phyloP scores from a whole-genome alignment of 2,329 filamentous ascomycete genomes.

The Penicillium occitanis region DNA sequence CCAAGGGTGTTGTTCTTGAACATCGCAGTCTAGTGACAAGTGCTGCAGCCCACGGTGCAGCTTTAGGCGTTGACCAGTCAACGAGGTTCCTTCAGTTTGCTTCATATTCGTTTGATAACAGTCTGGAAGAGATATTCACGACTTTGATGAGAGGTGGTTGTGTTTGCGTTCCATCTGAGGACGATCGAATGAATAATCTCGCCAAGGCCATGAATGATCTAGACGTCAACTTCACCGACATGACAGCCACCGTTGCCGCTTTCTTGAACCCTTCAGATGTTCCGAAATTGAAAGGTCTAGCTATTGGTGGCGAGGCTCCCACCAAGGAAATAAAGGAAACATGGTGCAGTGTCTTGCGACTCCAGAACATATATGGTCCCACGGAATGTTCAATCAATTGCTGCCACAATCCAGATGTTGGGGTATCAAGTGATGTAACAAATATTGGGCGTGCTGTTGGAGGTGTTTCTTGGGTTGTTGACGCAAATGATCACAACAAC shows the following conservation, averaged over 20 bases:
- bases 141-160: constrained; percentile 59
- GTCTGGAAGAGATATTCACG: constrained; percentile 56
- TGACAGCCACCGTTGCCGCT: constrained; percentile 61
- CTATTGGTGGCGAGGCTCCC: constrained; percentile 45
- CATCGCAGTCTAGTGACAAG: constrained; percentile 59
- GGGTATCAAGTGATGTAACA: constrained; percentile 16
- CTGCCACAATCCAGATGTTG: constrained; percentile 19
- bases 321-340: constrained; percentile 36
- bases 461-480: constrained; percentile 46
- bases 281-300: constrained; percentile 42
- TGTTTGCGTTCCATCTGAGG: constrained; percentile 57
- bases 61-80: constrained; percentile 50
- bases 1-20: constrained; percentile 61
- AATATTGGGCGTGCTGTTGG: constrained; percentile 42
- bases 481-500: constrained; percentile 46
- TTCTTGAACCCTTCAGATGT: constrained; percentile 35
- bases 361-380: constrained; percentile 21
- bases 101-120: constrained; percentile 57
- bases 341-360: constrained; percentile 14
- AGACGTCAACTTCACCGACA: constrained; percentile 56
- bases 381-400: constrained; percentile 22
- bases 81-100: constrained; percentile 62
- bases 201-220: constrained; percentile 49
- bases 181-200: constrained; percentile 39
- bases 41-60: constrained; percentile 34